Conservation (phyloP, 805 yeast genomes). For the Spencermartinsiella europaea region DNA sequence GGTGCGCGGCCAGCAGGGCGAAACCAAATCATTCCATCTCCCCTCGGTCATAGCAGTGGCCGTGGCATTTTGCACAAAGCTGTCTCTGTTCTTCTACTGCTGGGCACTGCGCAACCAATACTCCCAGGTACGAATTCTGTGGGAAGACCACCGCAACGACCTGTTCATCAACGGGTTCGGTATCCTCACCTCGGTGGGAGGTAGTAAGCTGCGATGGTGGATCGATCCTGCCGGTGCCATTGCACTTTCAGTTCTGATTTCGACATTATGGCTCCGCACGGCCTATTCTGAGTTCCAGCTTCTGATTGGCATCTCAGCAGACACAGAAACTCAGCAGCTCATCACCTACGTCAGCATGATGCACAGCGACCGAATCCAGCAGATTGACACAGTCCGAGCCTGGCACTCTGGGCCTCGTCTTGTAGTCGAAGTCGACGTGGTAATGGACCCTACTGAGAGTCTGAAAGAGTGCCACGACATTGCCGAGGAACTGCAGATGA, state of each 20-base stretch:
- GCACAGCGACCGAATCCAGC: constrained; percentile 52
- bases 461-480: constrained; percentile 60
- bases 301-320: constrained; percentile 57
- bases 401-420: constrained; percentile 63
- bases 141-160: constrained; percentile 16
- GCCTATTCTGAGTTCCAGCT: constrained; percentile 58
- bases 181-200: constrained; percentile 20
- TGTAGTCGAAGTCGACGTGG: constrained; percentile 60
- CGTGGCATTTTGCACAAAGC: constrained; percentile 12
- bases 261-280: constrained; percentile 47
- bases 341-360: constrained; percentile 52
- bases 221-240: constrained; percentile 59
- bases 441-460: constrained; percentile 40
- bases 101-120: constrained; percentile 8
- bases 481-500: constrained; percentile 63
- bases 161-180: constrained; percentile 14
- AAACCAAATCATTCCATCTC: constrained; percentile 3
- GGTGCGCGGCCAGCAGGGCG: not conserved
- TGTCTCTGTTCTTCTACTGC: constrained; percentile 11
- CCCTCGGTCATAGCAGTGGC: constrained; percentile 12
- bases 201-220: constrained; percentile 40
- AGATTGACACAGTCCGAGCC: constrained; percentile 51
- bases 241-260: constrained; percentile 46
- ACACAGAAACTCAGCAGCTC: constrained; percentile 47
- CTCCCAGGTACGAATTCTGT: constrained; percentile 11